Conservation (phyloP, 192 early-diverging fungal species). For the Obelidium mucronatum region DNA sequence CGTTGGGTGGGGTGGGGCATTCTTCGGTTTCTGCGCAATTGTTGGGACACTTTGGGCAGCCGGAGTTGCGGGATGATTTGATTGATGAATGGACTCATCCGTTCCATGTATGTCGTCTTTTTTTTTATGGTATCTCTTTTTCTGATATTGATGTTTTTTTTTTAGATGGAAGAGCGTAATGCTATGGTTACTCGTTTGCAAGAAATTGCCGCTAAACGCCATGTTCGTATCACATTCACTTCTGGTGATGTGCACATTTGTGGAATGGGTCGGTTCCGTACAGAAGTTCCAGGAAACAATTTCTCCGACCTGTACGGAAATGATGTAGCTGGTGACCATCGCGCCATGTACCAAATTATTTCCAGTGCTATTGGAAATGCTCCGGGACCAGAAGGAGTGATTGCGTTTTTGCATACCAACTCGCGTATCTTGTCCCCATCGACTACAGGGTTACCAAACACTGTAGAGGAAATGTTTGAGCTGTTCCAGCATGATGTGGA, state of each 20-base stretch:
- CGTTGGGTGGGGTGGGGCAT: background rate
- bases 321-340: conserved; percentile 64
- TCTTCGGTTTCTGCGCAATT: conserved; percentile 45
- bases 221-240: conserved; percentile 79
- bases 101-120: conserved; percentile 32
- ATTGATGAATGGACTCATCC: conserved; percentile 69
- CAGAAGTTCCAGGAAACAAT: conserved; percentile 41
- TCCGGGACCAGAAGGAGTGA: conserved; percentile 75
- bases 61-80: conserved; percentile 86
- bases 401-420: conserved; percentile 69
- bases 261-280: conserved; percentile 62
- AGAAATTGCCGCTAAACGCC: conserved; percentile 60
- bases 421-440: conserved; percentile 66
- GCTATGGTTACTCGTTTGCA: conserved; percentile 71
- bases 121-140: conserved; percentile 16
- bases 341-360: conserved; percentile 81
- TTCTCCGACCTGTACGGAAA: conserved; percentile 58
- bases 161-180: conserved; percentile 76
- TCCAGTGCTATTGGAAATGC: conserved; percentile 84
- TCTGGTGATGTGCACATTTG: conserved; percentile 78
- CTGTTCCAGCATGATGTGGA: conserved; percentile 75
- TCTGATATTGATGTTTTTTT: conserved; percentile 63
- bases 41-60: conserved; percentile 83
- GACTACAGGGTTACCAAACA: conserved; percentile 41
- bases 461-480: conserved; percentile 76